phyloP scores from a whole-genome alignment of 441 rosid genomes.

The Gossypium gossypioides region DNA sequence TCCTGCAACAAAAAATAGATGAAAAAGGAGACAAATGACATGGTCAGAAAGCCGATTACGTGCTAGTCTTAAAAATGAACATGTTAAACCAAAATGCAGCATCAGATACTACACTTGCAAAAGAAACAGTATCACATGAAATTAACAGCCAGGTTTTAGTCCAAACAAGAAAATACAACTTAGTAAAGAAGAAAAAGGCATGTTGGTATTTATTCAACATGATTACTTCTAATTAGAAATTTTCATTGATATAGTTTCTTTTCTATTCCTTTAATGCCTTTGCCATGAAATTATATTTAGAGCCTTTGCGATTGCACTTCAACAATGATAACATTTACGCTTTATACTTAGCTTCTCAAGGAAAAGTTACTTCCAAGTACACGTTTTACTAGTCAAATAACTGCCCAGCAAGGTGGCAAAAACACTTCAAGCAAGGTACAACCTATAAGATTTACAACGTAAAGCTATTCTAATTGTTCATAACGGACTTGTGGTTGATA shows the following conservation, averaged over 20 bases:
- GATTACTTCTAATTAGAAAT: not conserved
- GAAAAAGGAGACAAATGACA: not conserved
- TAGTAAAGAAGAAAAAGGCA: not conserved
- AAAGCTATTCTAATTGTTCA: not conserved
- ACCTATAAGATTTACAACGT: not conserved
- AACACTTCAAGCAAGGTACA: not conserved
- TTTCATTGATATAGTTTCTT: not conserved
- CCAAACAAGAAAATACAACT: constrained; percentile 11
- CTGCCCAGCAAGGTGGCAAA: not conserved
- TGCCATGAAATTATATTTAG: not conserved
- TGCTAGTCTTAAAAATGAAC: constrained; percentile 6
- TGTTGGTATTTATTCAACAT: not conserved
- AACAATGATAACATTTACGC: not conserved
- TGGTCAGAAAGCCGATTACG: not conserved
- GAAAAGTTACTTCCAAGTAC: not conserved
- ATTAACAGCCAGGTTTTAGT: not conserved
- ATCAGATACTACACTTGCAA: not conserved
- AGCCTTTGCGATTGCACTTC: not conserved
- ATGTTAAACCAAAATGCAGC: not conserved
- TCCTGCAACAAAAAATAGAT: constrained; percentile 35
- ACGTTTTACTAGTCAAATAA: not conserved
- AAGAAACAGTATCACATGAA: not conserved
- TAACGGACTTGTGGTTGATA: not conserved
- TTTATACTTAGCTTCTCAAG: not conserved
- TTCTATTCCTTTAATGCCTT: not conserved